Evolutionary conservation across 2,329 filamentous ascomycete species (phyloP), one percentile per base, ranked within the genome.

Genomic region (Aureobasidium sp.): DNA sequence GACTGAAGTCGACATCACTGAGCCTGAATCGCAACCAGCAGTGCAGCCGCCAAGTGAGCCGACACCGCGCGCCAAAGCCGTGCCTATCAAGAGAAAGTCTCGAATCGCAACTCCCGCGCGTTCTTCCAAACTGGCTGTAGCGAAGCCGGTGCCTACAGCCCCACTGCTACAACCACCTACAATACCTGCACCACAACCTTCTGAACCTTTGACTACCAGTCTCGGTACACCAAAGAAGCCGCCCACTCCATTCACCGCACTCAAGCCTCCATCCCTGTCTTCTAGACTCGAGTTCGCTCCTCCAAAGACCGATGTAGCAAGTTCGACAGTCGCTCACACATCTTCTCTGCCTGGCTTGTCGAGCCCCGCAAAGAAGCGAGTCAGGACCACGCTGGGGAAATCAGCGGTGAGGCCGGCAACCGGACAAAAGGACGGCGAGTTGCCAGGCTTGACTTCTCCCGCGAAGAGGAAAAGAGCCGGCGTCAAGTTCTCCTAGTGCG

Each of bases 81-180:
- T 62, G 6, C 62, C 64, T 8, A 47, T 51, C 10, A 72, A 68
- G 49, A 67, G 69, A 27, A 66, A 67, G 13, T 73, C 70, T 16
- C 67, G 70, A 8, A 68, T 74, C 42, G 71, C 71, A 5, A 73
- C 72, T 13, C 71, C 72, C 29, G 72, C 70, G 8, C 57, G 57
- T 34, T 32, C 57, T 41, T 49, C 45, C 21, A 59, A 59, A 27
- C 44, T 41, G 16, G 57, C 45, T 14, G 34, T 50, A 3, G 10
- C 27, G 3, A 59, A 59, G 30, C 44, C 57, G 39, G 25, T 27
- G 25, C 13, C 62, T 44, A 51, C 39, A 29, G 16, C 48, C 47
- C 25, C 58, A 30, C 58, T 27, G 27, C 47, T 30, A 50, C 21
- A 21, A 21, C 45, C n/a, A 9, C 47, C 58, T 9, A 21, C 47